Evolutionary conservation across 345 rosid genomes (phyloP).

Genomic region (Excoecaria agallocha): DNA sequence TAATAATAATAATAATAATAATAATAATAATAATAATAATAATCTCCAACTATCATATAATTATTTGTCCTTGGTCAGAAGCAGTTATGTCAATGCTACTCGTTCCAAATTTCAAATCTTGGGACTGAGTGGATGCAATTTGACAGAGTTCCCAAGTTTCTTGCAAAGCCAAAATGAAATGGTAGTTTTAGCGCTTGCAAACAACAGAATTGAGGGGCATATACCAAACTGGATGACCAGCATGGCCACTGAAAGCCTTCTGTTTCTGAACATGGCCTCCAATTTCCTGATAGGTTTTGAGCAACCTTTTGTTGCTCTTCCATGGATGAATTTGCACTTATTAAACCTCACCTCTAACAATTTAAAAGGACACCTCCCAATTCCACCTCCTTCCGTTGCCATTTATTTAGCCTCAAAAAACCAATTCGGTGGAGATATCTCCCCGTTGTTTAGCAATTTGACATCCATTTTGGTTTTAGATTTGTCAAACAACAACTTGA

Average conservation of each 20-base stretch:
- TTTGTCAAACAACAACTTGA: not conserved
- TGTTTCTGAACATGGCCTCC: not conserved
- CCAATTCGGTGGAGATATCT: not conserved
- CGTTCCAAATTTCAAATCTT: not conserved
- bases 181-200: constrained; percentile 3
- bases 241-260: not conserved
- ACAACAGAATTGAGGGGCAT: constrained; percentile 22
- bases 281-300: constrained; percentile 18
- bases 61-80: not conserved
- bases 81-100: not conserved
- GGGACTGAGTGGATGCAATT: constrained; percentile 9
- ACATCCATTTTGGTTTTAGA: not conserved
- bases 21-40: too few relatives aligned
- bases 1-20: too few relatives aligned
- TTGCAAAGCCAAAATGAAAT: constrained; percentile 13
- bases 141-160: constrained; percentile 25
- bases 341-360: constrained; percentile 6
- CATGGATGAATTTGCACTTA: not conserved
- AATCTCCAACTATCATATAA: not conserved
- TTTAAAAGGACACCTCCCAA: constrained; percentile 4
- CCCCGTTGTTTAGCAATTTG: not conserved
- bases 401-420: not conserved
- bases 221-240: constrained; percentile 6
- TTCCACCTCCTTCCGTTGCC: not conserved
- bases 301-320: not conserved